phyloP scores from a whole-genome alignment of 352 stramenopile species.

The Paralagenidium karlingii region DNA sequence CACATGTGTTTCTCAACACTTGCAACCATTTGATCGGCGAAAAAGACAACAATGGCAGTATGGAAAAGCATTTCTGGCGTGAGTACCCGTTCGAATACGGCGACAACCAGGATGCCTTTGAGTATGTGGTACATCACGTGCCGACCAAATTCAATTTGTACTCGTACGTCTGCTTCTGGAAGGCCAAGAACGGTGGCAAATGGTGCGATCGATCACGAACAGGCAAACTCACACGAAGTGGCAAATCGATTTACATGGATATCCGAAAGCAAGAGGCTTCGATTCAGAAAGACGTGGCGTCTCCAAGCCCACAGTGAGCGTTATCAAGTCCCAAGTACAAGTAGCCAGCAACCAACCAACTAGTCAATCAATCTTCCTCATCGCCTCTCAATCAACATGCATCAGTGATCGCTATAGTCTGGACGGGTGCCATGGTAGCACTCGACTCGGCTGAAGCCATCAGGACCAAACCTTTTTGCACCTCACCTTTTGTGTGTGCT shows the following conservation, averaged over 20 bases:
- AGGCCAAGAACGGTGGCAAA: constrained; percentile 58
- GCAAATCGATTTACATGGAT: constrained; percentile 55
- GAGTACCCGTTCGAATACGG: constrained; percentile 72
- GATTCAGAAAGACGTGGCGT: no score
- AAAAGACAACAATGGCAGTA: constrained; percentile 60
- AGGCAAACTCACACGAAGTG: constrained; percentile 32
- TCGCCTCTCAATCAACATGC: no score
- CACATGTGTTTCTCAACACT: constrained; percentile 77
- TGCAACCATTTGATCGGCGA: constrained; percentile 86
- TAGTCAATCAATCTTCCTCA: no score
- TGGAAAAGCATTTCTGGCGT: constrained; percentile 70
- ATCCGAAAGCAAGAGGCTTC: no score
- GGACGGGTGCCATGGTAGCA: no score
- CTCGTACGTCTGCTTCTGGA: constrained; percentile 68
- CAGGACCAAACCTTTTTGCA: no score
- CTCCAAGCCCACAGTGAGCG: no score
- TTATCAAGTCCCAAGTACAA: no score
- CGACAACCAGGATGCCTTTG: constrained; percentile 51
- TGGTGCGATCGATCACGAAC: constrained; percentile 54
- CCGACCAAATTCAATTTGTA: constrained; percentile 84
- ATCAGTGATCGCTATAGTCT: no score
- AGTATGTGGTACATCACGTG: constrained; percentile 66
- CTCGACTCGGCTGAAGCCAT: no score
- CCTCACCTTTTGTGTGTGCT: no score
- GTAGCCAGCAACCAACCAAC: no score